Evolutionary conservation across 2,329 filamentous ascomycete species (phyloP).

Genomic region (Huntiella decipiens): DNA sequence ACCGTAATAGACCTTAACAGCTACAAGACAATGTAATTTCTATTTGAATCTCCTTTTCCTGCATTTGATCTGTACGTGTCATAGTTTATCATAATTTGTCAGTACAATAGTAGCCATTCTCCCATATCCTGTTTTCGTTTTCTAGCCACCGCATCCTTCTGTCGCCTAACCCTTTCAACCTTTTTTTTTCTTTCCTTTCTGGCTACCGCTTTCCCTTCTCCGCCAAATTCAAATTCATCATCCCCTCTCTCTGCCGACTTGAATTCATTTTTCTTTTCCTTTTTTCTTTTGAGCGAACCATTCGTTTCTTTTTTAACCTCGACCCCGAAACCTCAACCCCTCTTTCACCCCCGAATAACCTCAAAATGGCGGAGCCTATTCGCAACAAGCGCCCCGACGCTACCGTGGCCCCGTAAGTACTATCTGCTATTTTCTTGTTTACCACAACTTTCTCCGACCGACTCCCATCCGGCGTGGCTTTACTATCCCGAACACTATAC

Average conservation of each 20-base stretch:
- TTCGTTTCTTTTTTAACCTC: slow-evolving; percentile 16
- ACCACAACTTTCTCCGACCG: no score
- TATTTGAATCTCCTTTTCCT: no score
- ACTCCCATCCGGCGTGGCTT: no score
- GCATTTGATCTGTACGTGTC: no score
- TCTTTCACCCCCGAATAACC: slow-evolving; percentile 11
- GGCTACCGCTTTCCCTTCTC: slow-evolving; percentile 6
- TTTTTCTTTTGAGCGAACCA: slow-evolving; percentile 13
- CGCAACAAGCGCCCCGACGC: slow-evolving; percentile 42
- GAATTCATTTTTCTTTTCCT: slow-evolving; percentile 14
- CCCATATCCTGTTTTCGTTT: background rate
- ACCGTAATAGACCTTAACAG: background rate
- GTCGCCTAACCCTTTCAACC: slow-evolving; percentile 7
- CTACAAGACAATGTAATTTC: background rate
- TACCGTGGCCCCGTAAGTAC: slow-evolving; percentile 38
- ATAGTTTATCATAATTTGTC: no score
- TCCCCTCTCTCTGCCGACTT: slow-evolving; percentile 17
- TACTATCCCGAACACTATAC: background rate
- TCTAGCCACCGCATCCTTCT: background rate
- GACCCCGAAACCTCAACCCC: background rate
- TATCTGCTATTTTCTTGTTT: background rate
- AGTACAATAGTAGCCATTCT: background rate
- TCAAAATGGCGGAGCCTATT: slow-evolving; percentile 41
- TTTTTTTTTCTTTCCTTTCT: slow-evolving; percentile 2
- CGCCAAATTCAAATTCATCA: slow-evolving; percentile 9